Conservation (phyloP, 1,284 basidiomycete genomes). For the Cutaneotrichosporon cyanovorans region DNA sequence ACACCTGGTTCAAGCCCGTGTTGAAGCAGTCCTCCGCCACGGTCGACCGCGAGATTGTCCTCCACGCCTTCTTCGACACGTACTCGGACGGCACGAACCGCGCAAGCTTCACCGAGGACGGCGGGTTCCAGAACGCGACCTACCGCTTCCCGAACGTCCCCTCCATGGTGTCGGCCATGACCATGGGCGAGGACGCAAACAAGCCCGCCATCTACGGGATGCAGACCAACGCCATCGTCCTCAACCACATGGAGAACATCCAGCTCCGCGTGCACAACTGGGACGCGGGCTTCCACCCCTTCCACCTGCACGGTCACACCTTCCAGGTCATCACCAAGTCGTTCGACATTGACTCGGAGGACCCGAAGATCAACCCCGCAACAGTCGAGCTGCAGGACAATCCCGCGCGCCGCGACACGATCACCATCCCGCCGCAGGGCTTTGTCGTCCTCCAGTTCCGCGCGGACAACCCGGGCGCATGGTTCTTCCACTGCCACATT, state of each 20-base stretch:
- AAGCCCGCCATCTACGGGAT: conserved; percentile 64
- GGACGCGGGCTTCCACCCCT: conserved; percentile 48
- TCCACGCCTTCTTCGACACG: conserved; percentile 49
- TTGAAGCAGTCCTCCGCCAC: conserved; percentile 32
- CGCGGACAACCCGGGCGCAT: conserved; percentile 52
- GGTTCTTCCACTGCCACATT: conserved; percentile 49
- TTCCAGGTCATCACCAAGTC: conserved; percentile 69
- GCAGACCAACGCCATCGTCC: conserved; percentile 59
- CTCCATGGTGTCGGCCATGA: conserved; percentile 64
- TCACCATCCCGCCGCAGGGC: conserved; percentile 47
- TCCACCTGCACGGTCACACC: conserved; percentile 56
- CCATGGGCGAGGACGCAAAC: conserved; percentile 66
- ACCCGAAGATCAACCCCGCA: conserved; percentile 72
- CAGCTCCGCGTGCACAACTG: conserved; percentile 80
- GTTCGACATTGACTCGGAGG: conserved; percentile 64
- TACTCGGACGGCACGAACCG: conserved; percentile 47
- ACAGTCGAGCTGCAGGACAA: conserved; percentile 66
- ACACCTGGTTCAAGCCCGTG: conserved; percentile 45
- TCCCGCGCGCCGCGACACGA: conserved; percentile 70
- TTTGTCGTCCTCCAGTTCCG: conserved; percentile 47
- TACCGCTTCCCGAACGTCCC: conserved; percentile 55
- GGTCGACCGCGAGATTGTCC: conserved; percentile 39
- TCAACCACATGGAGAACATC: conserved; percentile 67
- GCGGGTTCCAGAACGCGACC: conserved; percentile 30
- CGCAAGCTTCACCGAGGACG: conserved; percentile 44